phyloP scores from a whole-genome alignment of 139 green algal genomes.

The Ulvella scutata region DNA sequence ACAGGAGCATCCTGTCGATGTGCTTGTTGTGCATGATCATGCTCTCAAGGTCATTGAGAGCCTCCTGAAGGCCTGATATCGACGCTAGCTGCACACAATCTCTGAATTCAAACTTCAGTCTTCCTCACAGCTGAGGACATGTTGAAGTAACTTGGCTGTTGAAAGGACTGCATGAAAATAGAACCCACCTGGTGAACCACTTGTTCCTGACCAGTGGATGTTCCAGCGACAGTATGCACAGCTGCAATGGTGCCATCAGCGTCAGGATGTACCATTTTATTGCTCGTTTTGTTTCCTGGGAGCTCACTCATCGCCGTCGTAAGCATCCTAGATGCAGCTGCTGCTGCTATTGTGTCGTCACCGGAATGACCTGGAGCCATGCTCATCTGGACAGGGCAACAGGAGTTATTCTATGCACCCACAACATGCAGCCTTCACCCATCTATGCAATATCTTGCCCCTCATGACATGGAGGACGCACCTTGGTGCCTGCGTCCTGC shows the following conservation, averaged over 20 bases:
- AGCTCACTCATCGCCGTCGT: too few species aligned
- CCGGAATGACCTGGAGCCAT: too few species aligned
- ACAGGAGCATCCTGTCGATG: constrained; percentile 42
- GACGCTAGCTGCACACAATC: constrained; percentile 13
- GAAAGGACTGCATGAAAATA: not conserved
- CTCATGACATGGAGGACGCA: too few species aligned
- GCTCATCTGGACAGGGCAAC: too few species aligned
- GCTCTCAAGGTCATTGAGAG: constrained; percentile 37
- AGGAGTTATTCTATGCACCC: too few species aligned
- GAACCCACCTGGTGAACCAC: not conserved
- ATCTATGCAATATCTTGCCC: too few species aligned
- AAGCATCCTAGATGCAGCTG: too few species aligned
- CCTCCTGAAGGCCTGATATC: constrained; percentile 30
- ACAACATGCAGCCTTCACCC: too few species aligned
- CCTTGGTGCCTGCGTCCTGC: too few species aligned
- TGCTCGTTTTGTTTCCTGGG: too few species aligned
- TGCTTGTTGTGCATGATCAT: constrained; percentile 37
- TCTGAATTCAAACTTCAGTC: not conserved
- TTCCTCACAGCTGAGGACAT: not conserved
- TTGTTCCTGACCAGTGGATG: not conserved
- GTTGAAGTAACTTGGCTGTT: not conserved
- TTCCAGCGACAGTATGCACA: constrained; percentile 25
- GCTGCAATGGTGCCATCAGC: constrained; percentile 32
- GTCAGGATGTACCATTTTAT: too few species aligned
- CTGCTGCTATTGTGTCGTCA: too few species aligned